Evolutionary conservation across 441 rosid genomes (phyloP).

Genomic region (Pelargonium citronellum): DNA sequence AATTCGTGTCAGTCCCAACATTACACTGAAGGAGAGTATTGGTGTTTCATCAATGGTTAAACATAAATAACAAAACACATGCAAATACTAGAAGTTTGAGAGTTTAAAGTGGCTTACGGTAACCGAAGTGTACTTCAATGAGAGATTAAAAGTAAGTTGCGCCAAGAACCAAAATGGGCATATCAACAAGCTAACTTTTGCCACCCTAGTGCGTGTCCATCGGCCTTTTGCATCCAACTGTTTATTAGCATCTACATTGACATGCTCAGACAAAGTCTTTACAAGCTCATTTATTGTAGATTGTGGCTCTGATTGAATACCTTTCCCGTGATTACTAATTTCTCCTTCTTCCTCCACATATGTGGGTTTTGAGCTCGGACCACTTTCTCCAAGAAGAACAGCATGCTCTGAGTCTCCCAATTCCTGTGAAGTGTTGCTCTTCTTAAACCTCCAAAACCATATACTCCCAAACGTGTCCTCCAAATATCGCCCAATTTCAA

Average conservation of each 20-base stretch:
- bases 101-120: conserved; percentile 47
- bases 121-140: conserved; percentile 82
- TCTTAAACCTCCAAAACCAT: conserved; percentile 53
- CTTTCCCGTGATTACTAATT: conserved; percentile 23
- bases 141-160: conserved; percentile 78
- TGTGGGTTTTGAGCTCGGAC: conserved; percentile 20
- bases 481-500: conserved; percentile 57
- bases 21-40: too few species aligned
- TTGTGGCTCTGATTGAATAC: conserved; percentile 27
- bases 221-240: conserved; percentile 72
- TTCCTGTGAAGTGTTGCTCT: conserved; percentile 32
- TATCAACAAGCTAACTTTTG: conserved; percentile 66
- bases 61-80: conserved; percentile 10
- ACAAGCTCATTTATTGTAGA: conserved; percentile 25
- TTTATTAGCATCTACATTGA: conserved; percentile 7
- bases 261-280: conserved; percentile 25
- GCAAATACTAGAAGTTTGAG: background rate
- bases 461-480: conserved; percentile 64
- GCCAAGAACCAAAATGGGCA: conserved; percentile 98
- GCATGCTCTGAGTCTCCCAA: conserved; percentile 55
- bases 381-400: conserved; percentile 52
- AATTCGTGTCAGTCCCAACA: too few species aligned
- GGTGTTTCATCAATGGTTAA: background rate
- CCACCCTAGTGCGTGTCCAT: conserved; percentile 78
- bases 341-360: conserved; percentile 36